Evolutionary conservation across 345 rosid species (phyloP).

Genomic region (Populus alba): DNA sequence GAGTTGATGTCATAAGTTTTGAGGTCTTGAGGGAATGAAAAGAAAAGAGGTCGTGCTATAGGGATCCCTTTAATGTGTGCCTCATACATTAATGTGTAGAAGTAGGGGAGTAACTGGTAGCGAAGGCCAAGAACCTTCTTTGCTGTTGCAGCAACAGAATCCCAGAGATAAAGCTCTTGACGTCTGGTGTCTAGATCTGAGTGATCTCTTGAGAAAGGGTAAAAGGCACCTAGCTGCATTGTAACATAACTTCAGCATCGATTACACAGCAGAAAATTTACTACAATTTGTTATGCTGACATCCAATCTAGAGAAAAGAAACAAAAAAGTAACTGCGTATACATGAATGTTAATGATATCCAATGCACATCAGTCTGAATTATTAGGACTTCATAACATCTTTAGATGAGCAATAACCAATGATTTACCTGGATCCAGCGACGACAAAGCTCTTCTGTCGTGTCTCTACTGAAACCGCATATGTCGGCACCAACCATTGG

Average conservation of each 20-base stretch:
- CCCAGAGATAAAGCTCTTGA: constrained; percentile 81
- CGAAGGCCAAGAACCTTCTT: constrained; percentile 68
- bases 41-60: constrained; percentile 74
- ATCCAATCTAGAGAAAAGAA: too few relatives aligned
- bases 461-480: constrained; percentile 55
- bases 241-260: background rate
- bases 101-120: constrained; percentile 59
- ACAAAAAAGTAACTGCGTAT: too few relatives aligned
- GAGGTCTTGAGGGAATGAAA: constrained; percentile 58
- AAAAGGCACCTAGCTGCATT: constrained; percentile 73
- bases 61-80: constrained; percentile 61
- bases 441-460: constrained; percentile 67
- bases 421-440: constrained; percentile 71
- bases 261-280: too few relatives aligned
- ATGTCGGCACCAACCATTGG: constrained; percentile 90
- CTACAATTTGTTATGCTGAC: background rate
- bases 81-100: constrained; percentile 64
- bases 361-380: background rate
- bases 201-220: constrained; percentile 83
- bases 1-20: constrained; percentile 44
- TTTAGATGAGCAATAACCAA: background rate
- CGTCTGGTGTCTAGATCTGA: constrained; percentile 22
- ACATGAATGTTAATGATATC: too few relatives aligned
- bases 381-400: too few relatives aligned
- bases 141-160: constrained; percentile 64